Evolutionary conservation across 1,284 basidiomycete species (phyloP), one percentile per base, ranked within the genome.

Genomic region (Pisolithus thermaeus): DNA sequence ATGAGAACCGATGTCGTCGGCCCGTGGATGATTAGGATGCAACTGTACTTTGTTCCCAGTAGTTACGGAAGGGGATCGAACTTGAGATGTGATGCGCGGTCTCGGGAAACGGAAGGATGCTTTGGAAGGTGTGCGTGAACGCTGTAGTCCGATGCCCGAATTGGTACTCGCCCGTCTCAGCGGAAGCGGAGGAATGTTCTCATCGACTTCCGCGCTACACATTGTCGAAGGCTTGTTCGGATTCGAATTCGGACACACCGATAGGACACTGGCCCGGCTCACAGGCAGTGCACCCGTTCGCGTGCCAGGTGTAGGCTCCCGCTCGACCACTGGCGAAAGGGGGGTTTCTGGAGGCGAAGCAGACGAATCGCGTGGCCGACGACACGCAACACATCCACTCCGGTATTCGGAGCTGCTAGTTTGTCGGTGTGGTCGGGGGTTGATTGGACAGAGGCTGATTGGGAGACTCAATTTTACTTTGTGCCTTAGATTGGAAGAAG

Each of bases 311-410:
- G 47, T 52, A 36, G 32, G 46, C 37, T 22, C 20, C 16, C 20
- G 44, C 22, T 46, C 47, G 9, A 48, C 25, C n/a, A 42, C 35
- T 9, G 18, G 8, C 25, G 40, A 49, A 14, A 14, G 47, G 40
- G 52, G 55, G 22, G 40, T 62, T 16, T 49, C 30, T 14, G 55
- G 56, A 18, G 47, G 8, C 14, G 51, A 56, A 36, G 52, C 39
- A 32, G 44, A 30, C 4, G 56, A 56, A 22, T 49, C n/a, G 22
- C 61, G 57, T 44, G 50, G 53, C 20, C 60, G 64, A 46, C 57
- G 55, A 54, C 62, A 63, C 9, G 64, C 61, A 5, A 52, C 46
- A 49, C 62, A 63, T 46, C 62, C 62, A 52, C 62, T 66, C 6
- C 64, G 62, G 56, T 66, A 63, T 49, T 47, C 57, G 20, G 20